Evolutionary conservation across 1,139 yeast species (phyloP).

Genomic region (Debaryomycetaceae sp.): DNA sequence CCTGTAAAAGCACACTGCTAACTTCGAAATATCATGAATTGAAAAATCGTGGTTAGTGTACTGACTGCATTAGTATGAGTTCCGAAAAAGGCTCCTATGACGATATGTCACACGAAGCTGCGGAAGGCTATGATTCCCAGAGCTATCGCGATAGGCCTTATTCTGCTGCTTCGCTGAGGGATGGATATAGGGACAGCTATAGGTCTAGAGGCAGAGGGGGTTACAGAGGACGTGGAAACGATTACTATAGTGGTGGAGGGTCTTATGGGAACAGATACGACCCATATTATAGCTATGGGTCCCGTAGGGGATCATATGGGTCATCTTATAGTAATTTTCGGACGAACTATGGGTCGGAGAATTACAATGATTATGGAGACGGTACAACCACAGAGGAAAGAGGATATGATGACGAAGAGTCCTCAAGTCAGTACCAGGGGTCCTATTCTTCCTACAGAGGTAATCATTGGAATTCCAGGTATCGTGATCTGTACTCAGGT

Average conservation of each 20-base stretch:
- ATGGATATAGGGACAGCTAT: slow-evolving; percentile 9
- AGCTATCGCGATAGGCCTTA: slow-evolving; percentile 6
- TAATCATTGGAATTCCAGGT: background rate
- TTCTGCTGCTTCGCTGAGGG: slow-evolving; percentile 1
- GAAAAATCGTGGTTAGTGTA: background rate
- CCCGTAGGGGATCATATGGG: slow-evolving; percentile 4
- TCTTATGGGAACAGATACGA: slow-evolving; percentile 5
- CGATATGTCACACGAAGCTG: slow-evolving; percentile 1
- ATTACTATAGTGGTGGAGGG: slow-evolving; percentile 6
- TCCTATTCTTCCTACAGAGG: background rate
- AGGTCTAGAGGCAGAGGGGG: slow-evolving; percentile 12
- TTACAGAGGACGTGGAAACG: slow-evolving; percentile 8
- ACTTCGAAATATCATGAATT: background rate
- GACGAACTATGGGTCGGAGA: slow-evolving; percentile 4
- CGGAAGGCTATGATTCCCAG: slow-evolving; percentile 2
- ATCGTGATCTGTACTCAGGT: slow-evolving; percentile 7
- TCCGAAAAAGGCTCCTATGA: slow-evolving; percentile 2
- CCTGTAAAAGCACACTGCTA: background rate
- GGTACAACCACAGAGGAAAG: background rate
- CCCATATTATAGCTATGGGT: slow-evolving; percentile 4
- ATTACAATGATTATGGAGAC: slow-evolving; percentile 1
- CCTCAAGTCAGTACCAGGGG: background rate
- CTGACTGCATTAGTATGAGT: background rate
- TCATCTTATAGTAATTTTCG: slow-evolving; percentile 3
- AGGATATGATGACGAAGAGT: background rate